phyloP scores from a whole-genome alignment of 2,329 filamentous ascomycete genomes.

The Paracoccidioides brasiliensis region DNA sequence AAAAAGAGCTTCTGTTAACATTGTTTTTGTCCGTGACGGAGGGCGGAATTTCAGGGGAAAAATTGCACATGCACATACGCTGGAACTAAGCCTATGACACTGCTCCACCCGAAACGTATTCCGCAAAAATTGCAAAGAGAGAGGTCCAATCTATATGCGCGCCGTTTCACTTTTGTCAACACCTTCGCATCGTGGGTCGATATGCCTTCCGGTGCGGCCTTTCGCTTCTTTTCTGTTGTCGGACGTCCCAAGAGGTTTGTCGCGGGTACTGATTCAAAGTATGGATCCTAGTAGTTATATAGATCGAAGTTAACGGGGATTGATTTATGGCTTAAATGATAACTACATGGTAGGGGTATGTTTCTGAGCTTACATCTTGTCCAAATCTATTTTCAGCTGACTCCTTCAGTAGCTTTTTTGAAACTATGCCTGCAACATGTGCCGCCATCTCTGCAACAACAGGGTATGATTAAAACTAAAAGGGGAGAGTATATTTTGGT shows the following conservation, averaged over 20 bases:
- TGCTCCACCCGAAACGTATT: slow-evolving; percentile 77
- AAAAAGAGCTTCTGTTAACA: not conserved
- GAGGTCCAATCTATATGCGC: slow-evolving; percentile 77
- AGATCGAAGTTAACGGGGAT: not conserved
- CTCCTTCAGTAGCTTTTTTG: slow-evolving; percentile 25
- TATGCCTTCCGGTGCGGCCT: slow-evolving; percentile 69
- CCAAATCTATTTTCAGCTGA: slow-evolving; percentile 30
- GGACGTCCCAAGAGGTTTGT: slow-evolving; percentile 50
- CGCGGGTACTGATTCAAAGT: slow-evolving; percentile 70
- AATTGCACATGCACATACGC: slow-evolving; percentile 45
- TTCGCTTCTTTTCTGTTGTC: slow-evolving; percentile 72
- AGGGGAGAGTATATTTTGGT: not conserved
- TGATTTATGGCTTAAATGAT: not conserved
- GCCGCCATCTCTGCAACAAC: slow-evolving; percentile 10
- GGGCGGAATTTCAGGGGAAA: not conserved
- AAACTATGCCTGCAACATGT: slow-evolving; percentile 15
- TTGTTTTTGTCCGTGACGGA: not conserved
- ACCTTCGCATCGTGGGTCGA: slow-evolving; percentile 69
- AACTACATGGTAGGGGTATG: not conserved
- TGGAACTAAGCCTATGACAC: slow-evolving; percentile 72
- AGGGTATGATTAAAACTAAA: not conserved
- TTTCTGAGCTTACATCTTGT: slow-evolving; percentile 22
- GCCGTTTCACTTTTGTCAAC: slow-evolving; percentile 72
- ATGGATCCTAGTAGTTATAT: slow-evolving; percentile 56
- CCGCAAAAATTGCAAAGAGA: slow-evolving; percentile 69